A percentile compares a stretch with the other conserved stretches of the same genome.
phyloP scores from a whole-genome alignment of 2,329 filamentous ascomycete genomes.

The Epichloe festucae region DNA sequence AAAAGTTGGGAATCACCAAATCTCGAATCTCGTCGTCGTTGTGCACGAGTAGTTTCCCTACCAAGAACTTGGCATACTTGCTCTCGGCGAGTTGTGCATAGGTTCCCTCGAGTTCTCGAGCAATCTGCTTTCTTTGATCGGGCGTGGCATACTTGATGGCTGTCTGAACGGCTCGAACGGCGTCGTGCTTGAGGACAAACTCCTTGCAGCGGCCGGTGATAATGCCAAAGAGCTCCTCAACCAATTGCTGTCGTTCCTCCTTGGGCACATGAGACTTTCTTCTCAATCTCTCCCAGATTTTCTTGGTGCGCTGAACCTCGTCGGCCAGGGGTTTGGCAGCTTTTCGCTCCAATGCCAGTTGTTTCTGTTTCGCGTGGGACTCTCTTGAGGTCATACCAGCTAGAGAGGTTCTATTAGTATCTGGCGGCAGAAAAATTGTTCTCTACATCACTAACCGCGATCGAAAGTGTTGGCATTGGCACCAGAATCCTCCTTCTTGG shows the following conservation, averaged over 20 bases:
- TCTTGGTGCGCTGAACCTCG: slow-evolving; percentile 77
- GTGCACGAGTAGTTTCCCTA: slow-evolving; percentile 90
- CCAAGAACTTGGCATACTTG: slow-evolving; percentile 93
- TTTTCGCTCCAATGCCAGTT: slow-evolving; percentile 76
- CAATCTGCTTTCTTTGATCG: slow-evolving; percentile 76
- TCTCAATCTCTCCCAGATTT: slow-evolving; percentile 89
- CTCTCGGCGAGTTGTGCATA: slow-evolving; percentile 82
- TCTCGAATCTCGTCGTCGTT: slow-evolving; percentile 79
- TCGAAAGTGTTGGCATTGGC: slow-evolving; percentile 28
- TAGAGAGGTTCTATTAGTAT: neutral
- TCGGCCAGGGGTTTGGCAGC: slow-evolving; percentile 88
- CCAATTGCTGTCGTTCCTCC: slow-evolving; percentile 75
- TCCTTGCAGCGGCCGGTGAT: slow-evolving; percentile 86
- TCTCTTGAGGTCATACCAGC: slow-evolving; percentile 52
- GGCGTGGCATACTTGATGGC: slow-evolving; percentile 89
- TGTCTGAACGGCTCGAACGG: slow-evolving; percentile 90
- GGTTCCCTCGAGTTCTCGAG: slow-evolving; percentile 70
- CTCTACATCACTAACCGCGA: slow-evolving; percentile 22
- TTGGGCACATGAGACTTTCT: slow-evolving; percentile 86
- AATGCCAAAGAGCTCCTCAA: slow-evolving; percentile 81
- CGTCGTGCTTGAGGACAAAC: slow-evolving; percentile 97
- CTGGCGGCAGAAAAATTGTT: neutral
- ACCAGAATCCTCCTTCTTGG: slow-evolving; percentile 18
- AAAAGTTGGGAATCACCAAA: slow-evolving; percentile 86
- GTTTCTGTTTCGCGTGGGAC: slow-evolving; percentile 86